These are phyloP conservation scores for Neofusicoccum cordaticola DNA, from an alignment of 2,329 filamentous ascomycete species.

Conservation along the genomic window DNA sequence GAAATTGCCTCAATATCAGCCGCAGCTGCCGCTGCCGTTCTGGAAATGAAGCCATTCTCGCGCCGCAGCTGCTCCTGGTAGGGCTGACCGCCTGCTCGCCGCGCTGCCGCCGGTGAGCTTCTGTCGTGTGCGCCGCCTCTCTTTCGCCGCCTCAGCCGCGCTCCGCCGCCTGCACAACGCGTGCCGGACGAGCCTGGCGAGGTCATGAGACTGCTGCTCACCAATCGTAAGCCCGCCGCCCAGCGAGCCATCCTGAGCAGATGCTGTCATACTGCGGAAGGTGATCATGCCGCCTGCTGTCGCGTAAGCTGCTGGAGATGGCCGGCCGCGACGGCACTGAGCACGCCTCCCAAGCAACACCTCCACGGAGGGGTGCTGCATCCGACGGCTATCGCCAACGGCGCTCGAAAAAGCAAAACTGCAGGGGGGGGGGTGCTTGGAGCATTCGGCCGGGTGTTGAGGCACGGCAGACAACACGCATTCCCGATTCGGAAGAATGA, in stretches of 20 bases:
- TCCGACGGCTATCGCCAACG: too few species aligned
- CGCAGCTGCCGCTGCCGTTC: not conserved
- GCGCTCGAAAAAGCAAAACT: too few species aligned
- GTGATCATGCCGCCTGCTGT: not conserved
- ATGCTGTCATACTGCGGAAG: not conserved
- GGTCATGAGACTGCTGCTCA: not conserved
- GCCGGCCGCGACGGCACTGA: too few species aligned
- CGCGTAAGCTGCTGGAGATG: not conserved
- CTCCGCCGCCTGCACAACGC: not conserved
- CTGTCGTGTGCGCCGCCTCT: not conserved
- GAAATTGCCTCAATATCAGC: slow-evolving; percentile 6
- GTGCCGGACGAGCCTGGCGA: not conserved
- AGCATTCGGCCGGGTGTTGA: too few species aligned
- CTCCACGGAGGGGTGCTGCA: too few species aligned
- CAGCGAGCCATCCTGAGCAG: not conserved
- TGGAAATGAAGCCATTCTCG: not conserved
- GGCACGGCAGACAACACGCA: too few species aligned
- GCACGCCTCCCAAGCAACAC: too few species aligned
- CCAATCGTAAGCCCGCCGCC: not conserved
- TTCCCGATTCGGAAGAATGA: too few species aligned
- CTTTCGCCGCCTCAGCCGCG: not conserved
- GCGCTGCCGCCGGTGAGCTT: not conserved
- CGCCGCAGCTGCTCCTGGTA: slow-evolving; percentile 1
- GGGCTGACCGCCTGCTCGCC: not conserved
- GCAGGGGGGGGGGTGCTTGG: too few species aligned